phyloP scores from a whole-genome alignment of 2,329 filamentous ascomycete genomes.

The Epichloe uncinata region DNA sequence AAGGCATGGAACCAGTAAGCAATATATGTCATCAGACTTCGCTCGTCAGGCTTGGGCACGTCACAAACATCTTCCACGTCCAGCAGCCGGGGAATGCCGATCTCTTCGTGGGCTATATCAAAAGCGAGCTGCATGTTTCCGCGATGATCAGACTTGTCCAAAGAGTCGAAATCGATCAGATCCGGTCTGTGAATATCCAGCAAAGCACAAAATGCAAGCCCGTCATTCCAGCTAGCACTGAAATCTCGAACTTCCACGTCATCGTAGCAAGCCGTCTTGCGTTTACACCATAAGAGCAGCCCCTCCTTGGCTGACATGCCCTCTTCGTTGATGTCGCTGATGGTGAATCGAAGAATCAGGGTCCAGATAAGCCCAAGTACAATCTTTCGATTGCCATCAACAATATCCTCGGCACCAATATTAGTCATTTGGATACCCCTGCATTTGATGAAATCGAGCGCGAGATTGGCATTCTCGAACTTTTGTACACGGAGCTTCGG shows the following conservation, averaged over 20 bases:
- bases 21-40: constrained; percentile 97
- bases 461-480: constrained; percentile 96
- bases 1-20: constrained; percentile 99
- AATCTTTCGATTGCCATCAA: constrained; percentile 95
- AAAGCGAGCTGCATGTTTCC: constrained; percentile 98
- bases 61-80: constrained; percentile 98
- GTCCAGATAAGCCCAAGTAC: constrained; percentile 97
- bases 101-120: constrained; percentile 89
- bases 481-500: constrained; percentile 92
- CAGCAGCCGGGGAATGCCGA: constrained; percentile 87
- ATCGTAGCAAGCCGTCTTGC: constrained; percentile 97
- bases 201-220: constrained; percentile 88
- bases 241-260: constrained; percentile 95
- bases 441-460: constrained; percentile 83
- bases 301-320: constrained; percentile 97
- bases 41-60: constrained; percentile 88
- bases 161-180: constrained; percentile 86
- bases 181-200: constrained; percentile 95
- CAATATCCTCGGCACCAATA: constrained; percentile 94
- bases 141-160: constrained; percentile 87
- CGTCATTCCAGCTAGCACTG: constrained; percentile 92
- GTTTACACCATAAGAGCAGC: constrained; percentile 88
- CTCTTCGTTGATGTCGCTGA: constrained; percentile 96
- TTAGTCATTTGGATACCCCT: constrained; percentile 95
- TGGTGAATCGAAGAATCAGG: constrained; percentile 92